phyloP scores from a whole-genome alignment of 2,329 filamentous ascomycete genomes.

The Rutstroemia sp. region DNA sequence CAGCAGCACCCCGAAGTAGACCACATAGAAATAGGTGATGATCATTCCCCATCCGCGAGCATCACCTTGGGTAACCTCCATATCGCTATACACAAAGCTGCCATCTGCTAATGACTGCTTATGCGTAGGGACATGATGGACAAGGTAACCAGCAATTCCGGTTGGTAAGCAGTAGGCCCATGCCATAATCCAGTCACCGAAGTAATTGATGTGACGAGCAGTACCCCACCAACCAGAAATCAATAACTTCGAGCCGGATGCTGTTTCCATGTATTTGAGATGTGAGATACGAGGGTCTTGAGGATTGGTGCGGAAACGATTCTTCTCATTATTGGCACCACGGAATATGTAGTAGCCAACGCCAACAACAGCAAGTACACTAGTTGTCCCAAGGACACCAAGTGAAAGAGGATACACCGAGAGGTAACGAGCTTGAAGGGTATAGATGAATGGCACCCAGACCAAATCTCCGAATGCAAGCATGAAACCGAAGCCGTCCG shows the following conservation, averaged over 20 bases:
- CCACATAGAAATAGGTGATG: conserved; percentile 88
- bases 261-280: conserved; percentile 80
- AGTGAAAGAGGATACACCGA: conserved; percentile 75
- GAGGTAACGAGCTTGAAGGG: conserved; percentile 76
- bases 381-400: conserved; percentile 56
- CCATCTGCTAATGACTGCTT: conserved; percentile 41
- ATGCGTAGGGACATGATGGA: conserved; percentile 48
- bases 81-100: conserved; percentile 44
- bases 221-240: conserved; percentile 89
- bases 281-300: conserved; percentile 71
- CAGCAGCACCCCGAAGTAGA: conserved; percentile 84
- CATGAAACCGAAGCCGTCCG: conserved; percentile 94
- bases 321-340: conserved; percentile 90
- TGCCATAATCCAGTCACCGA: conserved; percentile 90
- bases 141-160: conserved; percentile 72
- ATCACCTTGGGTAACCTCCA: conserved; percentile 61
- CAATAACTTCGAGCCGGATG: conserved; percentile 71
- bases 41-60: conserved; percentile 78
- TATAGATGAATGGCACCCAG: conserved; percentile 90
- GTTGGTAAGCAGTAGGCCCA: conserved; percentile 89
- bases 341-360: conserved; percentile 89
- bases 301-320: conserved; percentile 83
- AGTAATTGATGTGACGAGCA: conserved; percentile 90
- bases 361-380: conserved; percentile 59
- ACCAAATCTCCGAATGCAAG: conserved; percentile 84